phyloP scores from a whole-genome alignment of 2,329 filamentous ascomycete genomes.

The Aspergillus pseudoviridinutans region DNA sequence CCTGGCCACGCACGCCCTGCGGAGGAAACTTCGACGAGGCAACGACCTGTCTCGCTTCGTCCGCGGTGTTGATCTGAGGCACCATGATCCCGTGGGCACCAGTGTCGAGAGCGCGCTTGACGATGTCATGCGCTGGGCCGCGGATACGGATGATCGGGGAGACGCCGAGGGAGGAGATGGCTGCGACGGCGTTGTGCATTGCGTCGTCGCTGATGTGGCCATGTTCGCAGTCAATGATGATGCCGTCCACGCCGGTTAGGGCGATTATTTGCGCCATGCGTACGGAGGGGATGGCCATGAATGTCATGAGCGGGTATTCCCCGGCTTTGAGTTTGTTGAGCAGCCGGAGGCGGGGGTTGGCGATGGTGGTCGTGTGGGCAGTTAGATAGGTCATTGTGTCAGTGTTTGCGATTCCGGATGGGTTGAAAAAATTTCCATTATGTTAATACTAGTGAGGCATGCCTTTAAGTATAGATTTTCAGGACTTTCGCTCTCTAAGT shows the following conservation, averaged over 20 bases:
- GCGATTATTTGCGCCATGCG: too few species aligned
- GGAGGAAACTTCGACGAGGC: conserved; percentile 26
- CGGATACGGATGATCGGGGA: not conserved
- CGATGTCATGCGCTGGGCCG: not conserved
- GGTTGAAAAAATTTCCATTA: too few species aligned
- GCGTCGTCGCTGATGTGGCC: conserved; percentile 1
- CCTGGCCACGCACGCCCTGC: conserved; percentile 23
- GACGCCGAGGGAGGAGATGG: not conserved
- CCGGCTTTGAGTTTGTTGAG: too few species aligned
- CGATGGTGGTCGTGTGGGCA: too few species aligned
- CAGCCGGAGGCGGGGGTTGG: too few species aligned
- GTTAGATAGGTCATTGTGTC: too few species aligned
- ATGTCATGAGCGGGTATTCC: too few species aligned
- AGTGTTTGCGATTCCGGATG: too few species aligned
- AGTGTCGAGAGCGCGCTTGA: not conserved
- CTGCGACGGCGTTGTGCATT: not conserved
- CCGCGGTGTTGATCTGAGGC: conserved; percentile 45
- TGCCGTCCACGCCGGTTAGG: conserved; percentile 60
- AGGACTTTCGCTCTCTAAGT: too few species aligned
- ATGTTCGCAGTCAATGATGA: conserved; percentile 49
- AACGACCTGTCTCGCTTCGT: conserved; percentile 29
- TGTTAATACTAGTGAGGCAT: too few species aligned
- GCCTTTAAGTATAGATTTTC: too few species aligned
- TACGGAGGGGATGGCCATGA: too few species aligned
- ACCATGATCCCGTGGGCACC: conserved; percentile 22